A percentile compares a stretch with the other conserved stretches of the same genome.
Conservation (phyloP, 768 basidiomycete genomes). For the Pulveroboletus sp. region DNA sequence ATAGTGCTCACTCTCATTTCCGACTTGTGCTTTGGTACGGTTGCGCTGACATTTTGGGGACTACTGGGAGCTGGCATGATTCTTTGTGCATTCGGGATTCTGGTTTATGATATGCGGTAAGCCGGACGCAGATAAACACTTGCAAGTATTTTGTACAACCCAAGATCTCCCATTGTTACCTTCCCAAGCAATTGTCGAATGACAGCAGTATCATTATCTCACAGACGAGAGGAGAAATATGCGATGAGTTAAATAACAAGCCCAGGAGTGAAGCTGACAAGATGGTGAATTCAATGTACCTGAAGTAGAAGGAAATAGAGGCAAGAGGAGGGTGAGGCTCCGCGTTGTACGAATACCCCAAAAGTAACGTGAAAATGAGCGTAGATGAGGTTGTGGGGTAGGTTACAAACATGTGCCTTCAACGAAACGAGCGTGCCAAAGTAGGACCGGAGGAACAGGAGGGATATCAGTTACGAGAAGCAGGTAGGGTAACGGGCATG, state of each 20-base stretch:
- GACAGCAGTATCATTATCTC: slow-evolving; percentile 41
- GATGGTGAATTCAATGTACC: slow-evolving; percentile 17
- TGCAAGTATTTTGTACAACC: background rate
- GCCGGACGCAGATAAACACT: background rate
- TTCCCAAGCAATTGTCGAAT: slow-evolving; percentile 5
- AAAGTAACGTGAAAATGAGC: slow-evolving; percentile 27
- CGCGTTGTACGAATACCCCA: slow-evolving; percentile 12
- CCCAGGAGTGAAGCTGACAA: slow-evolving; percentile 21
- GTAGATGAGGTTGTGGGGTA: slow-evolving; percentile 30
- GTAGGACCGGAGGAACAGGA: slow-evolving; percentile 14
- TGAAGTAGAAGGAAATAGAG: slow-evolving; percentile 10
- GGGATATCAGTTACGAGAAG: slow-evolving; percentile 32
- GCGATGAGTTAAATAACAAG: slow-evolving; percentile 33
- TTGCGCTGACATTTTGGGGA: slow-evolving; percentile 67
- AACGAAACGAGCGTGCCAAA: slow-evolving; percentile 25
- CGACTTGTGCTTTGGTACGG: slow-evolving; percentile 71
- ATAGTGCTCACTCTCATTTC: slow-evolving; percentile 85
- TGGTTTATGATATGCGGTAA: slow-evolving; percentile 69
- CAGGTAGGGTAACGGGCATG: slow-evolving; percentile 28
- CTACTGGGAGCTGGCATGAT: slow-evolving; percentile 77
- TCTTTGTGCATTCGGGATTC: slow-evolving; percentile 75
- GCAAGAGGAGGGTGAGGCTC: slow-evolving; percentile 11
- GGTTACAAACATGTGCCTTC: slow-evolving; percentile 33
- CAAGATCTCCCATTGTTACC: background rate
- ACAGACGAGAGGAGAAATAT: slow-evolving; percentile 36